Base-by-base conservation (phyloP, 2,329 filamentous ascomycete genomes). In the Calonectria pseudoturangicola region DNA sequence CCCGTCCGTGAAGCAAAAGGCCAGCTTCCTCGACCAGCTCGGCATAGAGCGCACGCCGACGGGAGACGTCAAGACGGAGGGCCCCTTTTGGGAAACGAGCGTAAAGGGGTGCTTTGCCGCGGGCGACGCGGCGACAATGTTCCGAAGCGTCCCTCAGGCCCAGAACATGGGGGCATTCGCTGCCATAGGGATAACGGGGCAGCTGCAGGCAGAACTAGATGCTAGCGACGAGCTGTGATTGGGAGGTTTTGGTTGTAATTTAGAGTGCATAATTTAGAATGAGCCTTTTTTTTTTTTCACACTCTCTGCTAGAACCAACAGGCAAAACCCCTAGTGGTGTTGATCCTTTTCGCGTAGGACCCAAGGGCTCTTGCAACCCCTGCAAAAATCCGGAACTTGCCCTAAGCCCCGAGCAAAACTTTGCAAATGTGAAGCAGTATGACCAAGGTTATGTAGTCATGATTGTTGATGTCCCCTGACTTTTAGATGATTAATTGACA, bases 61-160 rank as follows among this genome's bases (percentile, higher is more conserved):
- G 30, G 88, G 88, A 0, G 86, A 88, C 41, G 83, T 90, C 36
- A 83, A 86, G 66, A 80, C 81, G 0, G 81, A 80, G 25, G 74
- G 79, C 2, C 88, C 88, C 43, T 88, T 90, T 76, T 83, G 86
- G 48, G 83, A 86, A 78, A 89, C 89, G 4, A 88, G 79, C 67
- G 84, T 89, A 0, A 79, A 81, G 2, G 90, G 90, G 0, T 87
- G 89, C 3, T 90, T 88, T 81, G 89, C 89, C 0, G 88, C 83
- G 1, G 90, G 90, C 0, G 90, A 92, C 79, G 86, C 83, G 66
- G 81, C 80, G 13, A 81, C 81, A 12, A 72, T 76, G 70, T 76
- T 84, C 62, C 82, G 77, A 75, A 79, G 77, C 5, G 81, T 79
- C 0, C 27, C 80, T 30, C 72, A 79, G 71, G 84, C 83, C 0